These are phyloP conservation scores for Annulohypoxylon moriforme DNA, from an alignment of 495 filamentous ascomycete genomes.

Conservation along the genomic window DNA sequence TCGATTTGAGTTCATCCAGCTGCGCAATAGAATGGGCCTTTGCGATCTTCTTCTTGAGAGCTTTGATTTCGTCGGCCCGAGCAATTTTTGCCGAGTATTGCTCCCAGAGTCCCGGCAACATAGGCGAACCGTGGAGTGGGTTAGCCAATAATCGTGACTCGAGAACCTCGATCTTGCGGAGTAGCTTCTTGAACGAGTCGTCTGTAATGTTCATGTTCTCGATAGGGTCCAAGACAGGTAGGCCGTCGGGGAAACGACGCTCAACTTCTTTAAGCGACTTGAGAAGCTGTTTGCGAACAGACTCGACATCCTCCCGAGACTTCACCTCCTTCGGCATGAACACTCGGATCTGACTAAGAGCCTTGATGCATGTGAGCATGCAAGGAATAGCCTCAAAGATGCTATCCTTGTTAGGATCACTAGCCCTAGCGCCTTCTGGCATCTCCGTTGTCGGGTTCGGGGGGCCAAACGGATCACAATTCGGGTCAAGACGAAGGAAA, in stretches of 20 bases:
- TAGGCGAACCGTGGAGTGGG: conserved; percentile 87
- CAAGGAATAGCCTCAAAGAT: conserved; percentile 86
- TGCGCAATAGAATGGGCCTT: conserved; percentile 87
- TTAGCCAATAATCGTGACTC: conserved; percentile 91
- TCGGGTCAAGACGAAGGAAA: conserved; percentile 69
- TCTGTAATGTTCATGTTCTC: conserved; percentile 95
- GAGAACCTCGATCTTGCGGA: conserved; percentile 95
- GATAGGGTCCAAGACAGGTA: conserved; percentile 88
- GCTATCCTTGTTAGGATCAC: conserved; percentile 42
- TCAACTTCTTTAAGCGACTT: conserved; percentile 76
- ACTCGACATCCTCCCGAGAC: conserved; percentile 69
- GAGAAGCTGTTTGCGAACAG: conserved; percentile 65
- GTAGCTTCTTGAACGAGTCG: conserved; percentile 89
- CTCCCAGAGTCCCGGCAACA: conserved; percentile 82
- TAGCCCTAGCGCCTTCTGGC: conserved; percentile 62
- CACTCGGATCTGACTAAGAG: conserved; percentile 79
- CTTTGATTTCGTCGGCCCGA: conserved; percentile 81
- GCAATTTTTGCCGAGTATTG: conserved; percentile 84
- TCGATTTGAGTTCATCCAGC: conserved; percentile 92
- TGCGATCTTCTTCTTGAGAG: conserved; percentile 83
- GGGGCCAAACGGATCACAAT: conserved; percentile 46
- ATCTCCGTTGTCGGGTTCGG: conserved; percentile 47
- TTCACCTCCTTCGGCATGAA: conserved; percentile 81
- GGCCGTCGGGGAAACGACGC: conserved; percentile 89
- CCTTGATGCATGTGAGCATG: conserved; percentile 81